These are phyloP conservation scores for Vaccinium myrtillus DNA, from an alignment of 148 eudicot genomes.

Conservation along the genomic window DNA sequence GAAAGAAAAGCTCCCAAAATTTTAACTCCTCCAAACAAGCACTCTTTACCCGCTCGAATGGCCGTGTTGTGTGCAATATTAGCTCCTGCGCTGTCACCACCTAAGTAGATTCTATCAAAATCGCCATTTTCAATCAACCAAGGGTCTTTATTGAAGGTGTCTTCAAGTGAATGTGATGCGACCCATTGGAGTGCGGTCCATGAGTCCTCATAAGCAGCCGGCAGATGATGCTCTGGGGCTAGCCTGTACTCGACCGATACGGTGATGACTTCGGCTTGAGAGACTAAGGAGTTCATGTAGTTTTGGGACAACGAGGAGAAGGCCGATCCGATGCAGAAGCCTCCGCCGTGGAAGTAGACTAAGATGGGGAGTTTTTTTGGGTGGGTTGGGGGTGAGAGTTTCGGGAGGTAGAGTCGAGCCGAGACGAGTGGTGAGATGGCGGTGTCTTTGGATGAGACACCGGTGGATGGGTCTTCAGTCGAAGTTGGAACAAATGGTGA, in stretches of 20 bases:
- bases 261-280: conserved; percentile 25
- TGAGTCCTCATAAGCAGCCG: conserved; percentile 46
- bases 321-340: conserved; percentile 49
- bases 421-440: conserved; percentile 31
- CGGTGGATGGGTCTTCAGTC: conserved; percentile 25
- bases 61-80: conserved; percentile 59
- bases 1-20: conserved; percentile 28
- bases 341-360: conserved; percentile 68
- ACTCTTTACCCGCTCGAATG: conserved; percentile 32
- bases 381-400: not conserved
- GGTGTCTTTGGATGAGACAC: conserved; percentile 47
- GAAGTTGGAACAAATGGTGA: conserved; percentile 30
- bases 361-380: conserved; percentile 38
- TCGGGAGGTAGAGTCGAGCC: conserved; percentile 46
- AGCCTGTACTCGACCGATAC: conserved; percentile 57
- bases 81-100: conserved; percentile 60
- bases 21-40: conserved; percentile 9
- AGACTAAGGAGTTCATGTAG: conserved; percentile 30
- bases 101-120: conserved; percentile 34
- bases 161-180: conserved; percentile 16
- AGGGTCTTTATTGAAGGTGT: conserved; percentile 22
- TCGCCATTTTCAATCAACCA: conserved; percentile 46
- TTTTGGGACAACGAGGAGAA: conserved; percentile 27
- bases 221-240: conserved; percentile 56
- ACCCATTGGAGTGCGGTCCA: conserved; percentile 65